Percentiles rank a stretch among this genome's conserved stretches.
phyloP scores from a whole-genome alignment of 176 grass and related monocot species.

The Carex cristatella region DNA sequence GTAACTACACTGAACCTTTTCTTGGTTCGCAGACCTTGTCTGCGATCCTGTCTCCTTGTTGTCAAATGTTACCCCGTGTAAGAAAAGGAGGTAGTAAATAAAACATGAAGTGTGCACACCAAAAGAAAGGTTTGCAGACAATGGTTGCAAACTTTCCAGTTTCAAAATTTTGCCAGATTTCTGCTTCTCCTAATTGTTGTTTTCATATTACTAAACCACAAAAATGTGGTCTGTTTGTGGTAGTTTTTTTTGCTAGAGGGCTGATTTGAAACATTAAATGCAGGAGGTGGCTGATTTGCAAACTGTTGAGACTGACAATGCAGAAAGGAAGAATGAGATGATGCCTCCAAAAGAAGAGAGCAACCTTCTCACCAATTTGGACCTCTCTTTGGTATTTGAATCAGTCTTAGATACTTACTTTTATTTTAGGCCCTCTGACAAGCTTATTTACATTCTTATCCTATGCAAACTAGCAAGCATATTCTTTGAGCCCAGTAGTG shows the following conservation, averaged over 20 bases:
- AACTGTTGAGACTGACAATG: not conserved
- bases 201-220: not conserved
- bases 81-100: not conserved
- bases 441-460: not conserved
- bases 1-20: not conserved
- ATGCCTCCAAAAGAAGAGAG: constrained; percentile 23
- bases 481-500: not conserved
- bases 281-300: constrained; percentile 18
- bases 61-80: not conserved
- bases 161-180: not conserved
- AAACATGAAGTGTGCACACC: not conserved
- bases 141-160: not conserved
- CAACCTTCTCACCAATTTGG: constrained; percentile 6
- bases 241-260: not conserved
- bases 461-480: not conserved
- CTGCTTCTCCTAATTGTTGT: not conserved
- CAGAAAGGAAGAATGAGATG: constrained; percentile 9
- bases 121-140: not conserved
- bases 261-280: not conserved
- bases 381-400: constrained; percentile 10
- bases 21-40: not conserved
- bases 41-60: not conserved
- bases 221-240: not conserved
- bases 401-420: not conserved
- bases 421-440: not conserved